phyloP scores from a whole-genome alignment of 257 asterid genomes.

The Nyctanthes arbortristis region DNA sequence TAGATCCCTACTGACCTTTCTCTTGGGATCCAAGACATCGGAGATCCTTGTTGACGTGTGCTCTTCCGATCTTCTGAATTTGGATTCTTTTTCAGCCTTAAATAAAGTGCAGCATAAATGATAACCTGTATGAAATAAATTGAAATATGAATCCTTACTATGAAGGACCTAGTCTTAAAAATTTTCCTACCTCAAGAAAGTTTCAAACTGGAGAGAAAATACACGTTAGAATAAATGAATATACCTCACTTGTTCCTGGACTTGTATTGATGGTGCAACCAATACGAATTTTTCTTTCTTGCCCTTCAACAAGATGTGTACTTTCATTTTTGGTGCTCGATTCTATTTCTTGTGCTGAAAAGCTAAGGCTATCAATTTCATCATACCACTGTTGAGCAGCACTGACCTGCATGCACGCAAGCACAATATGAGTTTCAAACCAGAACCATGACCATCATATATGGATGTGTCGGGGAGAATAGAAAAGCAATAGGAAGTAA shows the following conservation, averaged over 20 bases:
- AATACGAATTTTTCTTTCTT: conserved; percentile 54
- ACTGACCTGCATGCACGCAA: conserved; percentile 54
- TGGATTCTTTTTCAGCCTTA: conserved; percentile 54
- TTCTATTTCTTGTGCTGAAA: conserved; percentile 40
- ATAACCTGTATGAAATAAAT: conserved; percentile 48
- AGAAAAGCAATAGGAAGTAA: conserved; percentile 12
- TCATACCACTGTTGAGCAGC: conserved; percentile 83
- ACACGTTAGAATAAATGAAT: background rate
- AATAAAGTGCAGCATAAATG: conserved; percentile 67
- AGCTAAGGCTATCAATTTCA: conserved; percentile 59
- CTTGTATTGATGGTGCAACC: conserved; percentile 73
- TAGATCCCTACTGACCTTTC: conserved; percentile 39
- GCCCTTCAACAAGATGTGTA: conserved; percentile 23
- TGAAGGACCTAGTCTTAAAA: too few relatives aligned
- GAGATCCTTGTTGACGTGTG: conserved; percentile 53
- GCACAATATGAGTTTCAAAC: conserved; percentile 20
- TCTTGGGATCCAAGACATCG: conserved; percentile 51
- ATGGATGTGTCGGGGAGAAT: background rate
- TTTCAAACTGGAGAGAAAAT: background rate
- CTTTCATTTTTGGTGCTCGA: conserved; percentile 32
- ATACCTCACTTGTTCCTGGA: conserved; percentile 97
- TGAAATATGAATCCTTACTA: conserved; percentile 1
- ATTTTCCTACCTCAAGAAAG: background rate
- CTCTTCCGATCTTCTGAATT: conserved; percentile 26
- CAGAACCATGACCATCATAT: conserved; percentile 11